A percentile compares a stretch with the other conserved stretches of the same genome.
phyloP scores from a whole-genome alignment of 1,284 basidiomycete genomes.

The Fistulinella cinereoalba region DNA sequence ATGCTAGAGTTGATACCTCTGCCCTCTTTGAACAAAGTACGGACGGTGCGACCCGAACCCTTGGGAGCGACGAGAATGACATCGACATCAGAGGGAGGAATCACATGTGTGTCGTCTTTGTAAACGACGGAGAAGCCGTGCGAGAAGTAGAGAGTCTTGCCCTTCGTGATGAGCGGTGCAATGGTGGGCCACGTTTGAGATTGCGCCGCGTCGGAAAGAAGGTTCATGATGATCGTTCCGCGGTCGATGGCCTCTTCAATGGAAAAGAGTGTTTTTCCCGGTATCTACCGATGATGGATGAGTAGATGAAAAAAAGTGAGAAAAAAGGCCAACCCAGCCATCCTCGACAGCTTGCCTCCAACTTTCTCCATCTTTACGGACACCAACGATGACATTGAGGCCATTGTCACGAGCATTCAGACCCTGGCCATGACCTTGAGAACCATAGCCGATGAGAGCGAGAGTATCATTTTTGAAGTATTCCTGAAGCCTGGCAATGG shows the following conservation, averaged over 20 bases:
- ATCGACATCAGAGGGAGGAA: constrained; percentile 92
- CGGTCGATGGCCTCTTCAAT: constrained; percentile 96
- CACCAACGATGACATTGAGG: constrained; percentile 97
- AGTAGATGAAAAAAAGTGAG: neutral
- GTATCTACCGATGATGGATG: constrained; percentile 52
- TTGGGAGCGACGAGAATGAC: constrained; percentile 99
- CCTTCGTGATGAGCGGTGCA: constrained; percentile 94
- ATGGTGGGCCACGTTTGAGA: constrained; percentile 90
- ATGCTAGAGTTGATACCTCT: constrained; percentile 93
- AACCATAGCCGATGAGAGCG: constrained; percentile 98
- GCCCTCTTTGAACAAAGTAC: constrained; percentile 99
- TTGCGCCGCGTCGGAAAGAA: constrained; percentile 98
- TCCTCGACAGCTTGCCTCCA: constrained; percentile 97
- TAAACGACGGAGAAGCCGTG: constrained; percentile 99
- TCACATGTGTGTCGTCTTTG: constrained; percentile 95
- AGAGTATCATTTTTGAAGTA: constrained; percentile 99
- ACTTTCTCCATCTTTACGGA: constrained; percentile 93
- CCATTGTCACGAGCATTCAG: constrained; percentile 99
- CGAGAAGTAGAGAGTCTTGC: constrained; percentile 99
- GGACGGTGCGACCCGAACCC: constrained; percentile 97
- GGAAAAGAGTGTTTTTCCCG: constrained; percentile 96
- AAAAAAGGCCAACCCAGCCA: constrained; percentile 75
- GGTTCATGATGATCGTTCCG: constrained; percentile 99
- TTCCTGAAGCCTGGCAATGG: constrained; percentile 94
- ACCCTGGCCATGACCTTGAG: constrained; percentile 98